Evolutionary conservation across 2,329 filamentous ascomycete genomes (phyloP), one percentile per base, ranked within the genome.

Genomic region (Anthostomella pinea): DNA sequence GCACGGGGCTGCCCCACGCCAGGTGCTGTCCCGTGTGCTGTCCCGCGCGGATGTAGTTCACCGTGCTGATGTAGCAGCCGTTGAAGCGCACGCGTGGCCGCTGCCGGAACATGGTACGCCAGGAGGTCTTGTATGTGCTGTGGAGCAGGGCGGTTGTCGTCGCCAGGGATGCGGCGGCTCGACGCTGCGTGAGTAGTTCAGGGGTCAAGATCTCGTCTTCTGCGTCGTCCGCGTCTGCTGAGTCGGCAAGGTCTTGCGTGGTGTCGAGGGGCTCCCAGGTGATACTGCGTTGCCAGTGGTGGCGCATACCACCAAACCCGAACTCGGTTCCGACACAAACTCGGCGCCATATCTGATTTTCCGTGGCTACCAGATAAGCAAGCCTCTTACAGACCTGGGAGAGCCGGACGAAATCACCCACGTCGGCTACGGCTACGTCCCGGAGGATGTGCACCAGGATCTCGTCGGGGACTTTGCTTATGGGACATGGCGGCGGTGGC

Each of bases 21-120:
- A 84, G 67, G 36, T 81, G 81, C 46, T 81, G 83, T 14, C 77
- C 74, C 3, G 80, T 82, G 8, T 82, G 74, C 41, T 85, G 85
- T 20, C 93, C 93, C 0, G 87, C 70, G 16, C 93, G 85, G 32
- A 87, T 81, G 65, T 98, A 98, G 67, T 97, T 97, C 41, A 95
- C 89, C 0, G 91, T 97, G 62, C 82, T 87, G 63, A 98, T 97
- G 67, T 98, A 98, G 64, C 88, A 85, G 17, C 93, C 93, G 54
- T 93, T 93, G 71, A 95, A 98, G 39, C 93, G 87, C 42, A 97
- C 75, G 27, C 93, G 83, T 3, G 93, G 91, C 10, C 89, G 84
- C 5, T 72, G 69, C 24, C 85, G 86, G 67, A 95, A 95, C 69
- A 95, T 87, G 35, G 68, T 63, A 53, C 76, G 67, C 77, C 79